Base-by-base conservation (phyloP, 495 filamentous ascomycete species). In the Chaetomium cochliodes region DNA sequence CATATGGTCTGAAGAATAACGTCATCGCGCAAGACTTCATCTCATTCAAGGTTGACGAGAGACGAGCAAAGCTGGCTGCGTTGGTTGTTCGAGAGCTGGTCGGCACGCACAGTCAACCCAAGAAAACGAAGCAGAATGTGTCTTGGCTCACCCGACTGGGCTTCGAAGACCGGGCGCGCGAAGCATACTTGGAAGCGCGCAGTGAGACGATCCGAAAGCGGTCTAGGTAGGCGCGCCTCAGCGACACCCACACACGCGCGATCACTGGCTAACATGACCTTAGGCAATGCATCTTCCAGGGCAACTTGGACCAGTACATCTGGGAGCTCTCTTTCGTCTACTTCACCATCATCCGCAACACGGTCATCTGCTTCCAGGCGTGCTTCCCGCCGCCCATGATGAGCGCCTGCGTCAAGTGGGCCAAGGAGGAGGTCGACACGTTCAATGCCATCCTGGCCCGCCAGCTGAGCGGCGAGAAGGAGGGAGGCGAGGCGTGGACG, bases 261-360 rank as follows among this genome's bases (percentile, higher is more conserved):
- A 18, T 25, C n/a, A 9, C 8, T 15, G 52, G 66, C 77, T 81
- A 71, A 82, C 74, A 49, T 9, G 20, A 13, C 25, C 18, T 61
- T 62, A 94, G 92, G 65, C 90, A 92, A 81, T 96, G 92, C 72
- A 87, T 93, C 62, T 97, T 98, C 76, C 92, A 96, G 74, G 94
- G 94, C 41, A 88, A 96, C 69, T 85, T 98, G 7, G 90, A 88
- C 18, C 84, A 90, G 11, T 97, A 99, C 76, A 92, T 98, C 70
- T 96, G 90, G 79, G 90, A 96, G 73, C 84, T 99, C n/a, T 93
- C 94, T 4, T 96, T 90, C 66, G 92, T 97, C 58, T 96, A 96
- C 75, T 99, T 99, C 80, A 90, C 87, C 30, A 84, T 97, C 67
- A 96, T 97, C 74, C 86, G 87, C 59, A 96, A 97, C 74, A 97